phyloP scores from a whole-genome alignment of 306 rosid genomes.

The peach (Prunus persica) region DNA sequence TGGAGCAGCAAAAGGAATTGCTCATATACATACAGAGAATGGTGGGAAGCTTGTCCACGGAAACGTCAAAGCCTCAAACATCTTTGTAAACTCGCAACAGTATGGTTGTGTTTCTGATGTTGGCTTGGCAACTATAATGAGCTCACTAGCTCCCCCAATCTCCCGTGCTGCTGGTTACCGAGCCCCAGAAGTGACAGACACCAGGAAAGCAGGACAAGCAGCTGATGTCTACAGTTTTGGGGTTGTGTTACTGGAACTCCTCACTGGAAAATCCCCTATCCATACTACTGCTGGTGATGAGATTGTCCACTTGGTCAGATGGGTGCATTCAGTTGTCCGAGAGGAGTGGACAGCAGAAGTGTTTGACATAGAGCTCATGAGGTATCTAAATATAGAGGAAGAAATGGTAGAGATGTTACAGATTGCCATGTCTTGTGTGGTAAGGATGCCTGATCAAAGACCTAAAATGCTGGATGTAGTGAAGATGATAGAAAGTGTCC shows the following conservation, averaged over 20 bases:
- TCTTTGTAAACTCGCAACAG: constrained; percentile 54
- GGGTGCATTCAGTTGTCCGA: constrained; percentile 97
- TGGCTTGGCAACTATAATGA: constrained; percentile 75
- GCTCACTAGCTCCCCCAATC: constrained; percentile 64
- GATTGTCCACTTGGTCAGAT: constrained; percentile 83
- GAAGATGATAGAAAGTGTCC: constrained; percentile 71
- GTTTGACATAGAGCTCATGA: constrained; percentile 78
- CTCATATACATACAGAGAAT: constrained; percentile 60
- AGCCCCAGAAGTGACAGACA: constrained; percentile 89
- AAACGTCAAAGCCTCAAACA: constrained; percentile 74
- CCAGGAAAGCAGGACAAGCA: constrained; percentile 71
- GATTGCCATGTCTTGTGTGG: constrained; percentile 83
- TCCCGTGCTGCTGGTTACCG: constrained; percentile 89
- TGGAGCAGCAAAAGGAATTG: constrained; percentile 84
- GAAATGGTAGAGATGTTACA: constrained; percentile 96
- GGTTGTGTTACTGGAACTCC: constrained; percentile 80
- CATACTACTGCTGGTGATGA: constrained; percentile 81
- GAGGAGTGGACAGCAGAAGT: constrained; percentile 99
- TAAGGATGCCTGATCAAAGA: constrained; percentile 77
- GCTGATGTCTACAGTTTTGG: constrained; percentile 88
- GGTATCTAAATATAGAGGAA: constrained; percentile 86
- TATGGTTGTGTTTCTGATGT: constrained; percentile 81
- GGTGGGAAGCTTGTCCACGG: constrained; percentile 84
- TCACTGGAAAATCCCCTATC: constrained; percentile 88
- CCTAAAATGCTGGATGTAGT: constrained; percentile 66